Base-by-base conservation (phyloP, 306 rosid species). In the Quercus aquifolioides region DNA sequence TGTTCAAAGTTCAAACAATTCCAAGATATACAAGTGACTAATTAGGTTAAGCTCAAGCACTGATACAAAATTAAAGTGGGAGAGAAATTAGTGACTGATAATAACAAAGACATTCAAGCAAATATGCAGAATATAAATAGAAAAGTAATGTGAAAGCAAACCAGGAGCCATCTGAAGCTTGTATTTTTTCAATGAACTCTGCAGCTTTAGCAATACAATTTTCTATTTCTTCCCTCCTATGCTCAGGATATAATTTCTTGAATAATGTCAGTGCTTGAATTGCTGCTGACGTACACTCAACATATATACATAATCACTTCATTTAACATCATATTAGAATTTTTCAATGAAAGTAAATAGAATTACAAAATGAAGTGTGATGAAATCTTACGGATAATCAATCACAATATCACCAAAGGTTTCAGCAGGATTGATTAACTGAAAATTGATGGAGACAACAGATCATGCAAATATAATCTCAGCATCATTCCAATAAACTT, bases 361-460 rank as follows among this genome's bases (percentile, higher is more conserved):
- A 55, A 77, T 18, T 67, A 33, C 20, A 67, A 67, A 67, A 67
- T 33, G 51, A 67, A 33, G 35, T 3, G 51, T 8, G 25, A 77
- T 13, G 62, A 43, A 73, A 85, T 76, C 98, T 92, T 85, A 94
- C 99, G 94, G 84, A 85, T 94, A 94, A 86, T 94, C 99, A 75
- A 94, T 91, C 79, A 94, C 97, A 38, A 94, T 94, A 84, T 94
- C 99, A 35, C 99, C 99, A 83, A 94, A 94, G 31, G 97, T 94
- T 84, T 94, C 97, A 73, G 97, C 97, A 74, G 99, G 97, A 76
- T 94, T 92, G 88, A 91, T 84, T 81, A 92, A 51, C 97, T 94
- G 98, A 33, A 64, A 79, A 88, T 31, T 80, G 43, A 64, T 79
- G 78, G 69, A 74, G 65, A 74, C 28, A 59, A 67, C 46, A 74